Evolutionary conservation across 495 filamentous ascomycete species (phyloP).

Genomic region (Platismatia glauca): DNA sequence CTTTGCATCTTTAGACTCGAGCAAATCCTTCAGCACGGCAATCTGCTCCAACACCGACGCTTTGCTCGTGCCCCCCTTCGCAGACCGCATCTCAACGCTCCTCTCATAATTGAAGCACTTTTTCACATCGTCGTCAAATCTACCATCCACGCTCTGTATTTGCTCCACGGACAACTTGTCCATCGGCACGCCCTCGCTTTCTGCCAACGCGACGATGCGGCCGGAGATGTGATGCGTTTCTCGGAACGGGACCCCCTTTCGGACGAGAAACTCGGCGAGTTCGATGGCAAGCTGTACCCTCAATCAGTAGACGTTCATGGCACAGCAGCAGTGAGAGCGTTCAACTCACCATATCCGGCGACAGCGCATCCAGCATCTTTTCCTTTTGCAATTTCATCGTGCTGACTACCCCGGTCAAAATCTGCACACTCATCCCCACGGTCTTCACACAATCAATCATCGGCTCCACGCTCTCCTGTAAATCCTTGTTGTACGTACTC

Average conservation of each 20-base stretch:
- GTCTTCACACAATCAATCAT: conserved; percentile 86
- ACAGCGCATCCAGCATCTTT: conserved; percentile 70
- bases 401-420: conserved; percentile 67
- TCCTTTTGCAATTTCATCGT: conserved; percentile 58
- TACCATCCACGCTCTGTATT: conserved; percentile 60
- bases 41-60: conserved; percentile 71
- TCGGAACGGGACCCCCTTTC: conserved; percentile 68
- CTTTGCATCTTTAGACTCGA: conserved; percentile 2
- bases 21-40: conserved; percentile 48
- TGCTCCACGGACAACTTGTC: conserved; percentile 63
- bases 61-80: conserved; percentile 63
- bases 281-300: conserved; percentile 47
- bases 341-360: conserved; percentile 64
- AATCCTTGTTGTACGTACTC: conserved; percentile 89
- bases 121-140: conserved; percentile 69
- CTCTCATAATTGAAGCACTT: conserved; percentile 75
- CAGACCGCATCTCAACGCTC: conserved; percentile 74
- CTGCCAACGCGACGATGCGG: conserved; percentile 64
- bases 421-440: conserved; percentile 73
- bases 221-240: conserved; percentile 90
- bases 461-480: conserved; percentile 84
- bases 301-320: background rate
- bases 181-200: conserved; percentile 63
- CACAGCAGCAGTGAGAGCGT: conserved; percentile 29
- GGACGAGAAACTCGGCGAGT: conserved; percentile 83